phyloP scores from a whole-genome alignment of 2,329 filamentous ascomycete species.

The Microsporum audouinii region DNA sequence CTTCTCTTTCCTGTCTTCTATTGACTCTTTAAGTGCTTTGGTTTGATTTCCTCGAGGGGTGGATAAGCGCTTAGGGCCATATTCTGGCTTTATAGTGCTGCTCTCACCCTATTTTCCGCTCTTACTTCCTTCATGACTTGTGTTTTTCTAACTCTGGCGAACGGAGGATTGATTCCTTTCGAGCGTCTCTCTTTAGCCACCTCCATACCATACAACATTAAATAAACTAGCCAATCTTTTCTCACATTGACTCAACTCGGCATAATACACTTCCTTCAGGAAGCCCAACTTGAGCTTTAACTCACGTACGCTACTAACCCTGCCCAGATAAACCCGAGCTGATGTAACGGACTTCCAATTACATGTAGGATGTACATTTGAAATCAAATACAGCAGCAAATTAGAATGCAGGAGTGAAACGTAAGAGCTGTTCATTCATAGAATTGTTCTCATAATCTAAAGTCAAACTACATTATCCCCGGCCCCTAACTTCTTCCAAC shows the following conservation, averaged over 20 bases:
- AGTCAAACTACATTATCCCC: slow-evolving; percentile 3
- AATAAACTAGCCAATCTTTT: background rate
- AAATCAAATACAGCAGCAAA: background rate
- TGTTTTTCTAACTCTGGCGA: background rate
- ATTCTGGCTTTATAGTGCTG: background rate
- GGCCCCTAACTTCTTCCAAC: background rate
- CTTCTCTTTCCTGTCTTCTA: background rate
- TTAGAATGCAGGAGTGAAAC: background rate
- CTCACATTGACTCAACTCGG: too few relatives aligned
- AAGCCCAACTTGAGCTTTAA: too few relatives aligned
- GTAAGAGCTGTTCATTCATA: slow-evolving; percentile 1
- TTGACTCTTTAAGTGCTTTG: background rate
- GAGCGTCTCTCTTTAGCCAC: background rate
- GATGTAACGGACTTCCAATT: too few relatives aligned
- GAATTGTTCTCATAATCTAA: slow-evolving; percentile 2
- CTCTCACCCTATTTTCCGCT: background rate
- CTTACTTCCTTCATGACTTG: background rate
- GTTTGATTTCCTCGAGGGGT: background rate
- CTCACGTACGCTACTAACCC: too few relatives aligned
- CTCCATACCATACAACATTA: background rate
- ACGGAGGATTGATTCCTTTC: background rate
- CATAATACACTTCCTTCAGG: too few relatives aligned
- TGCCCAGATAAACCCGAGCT: too few relatives aligned
- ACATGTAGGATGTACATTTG: background rate
- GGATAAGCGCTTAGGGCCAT: background rate